A percentile compares a stretch with the other conserved stretches of the same genome.
These are phyloP conservation scores for Piedraia hortae DNA, from an alignment of 2,329 filamentous ascomycete species.

Conservation along the genomic window DNA sequence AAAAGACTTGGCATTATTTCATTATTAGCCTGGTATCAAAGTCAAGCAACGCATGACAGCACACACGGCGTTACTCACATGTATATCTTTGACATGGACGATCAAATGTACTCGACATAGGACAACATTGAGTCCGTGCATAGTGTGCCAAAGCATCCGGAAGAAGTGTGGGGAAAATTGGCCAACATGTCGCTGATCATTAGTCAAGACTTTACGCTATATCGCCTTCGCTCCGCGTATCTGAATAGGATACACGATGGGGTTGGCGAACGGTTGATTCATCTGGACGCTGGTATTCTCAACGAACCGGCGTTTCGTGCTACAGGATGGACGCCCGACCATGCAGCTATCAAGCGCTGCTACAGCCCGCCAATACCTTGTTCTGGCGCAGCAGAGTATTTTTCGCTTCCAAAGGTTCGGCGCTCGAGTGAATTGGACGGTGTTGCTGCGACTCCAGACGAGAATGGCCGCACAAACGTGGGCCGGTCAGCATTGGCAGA, in stretches of 20 bases:
- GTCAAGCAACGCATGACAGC: too few relatives aligned
- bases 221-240: conserved; percentile 57
- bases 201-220: conserved; percentile 36
- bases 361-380: conserved; percentile 71
- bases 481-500: conserved; percentile 26
- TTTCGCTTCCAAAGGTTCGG: conserved; percentile 28
- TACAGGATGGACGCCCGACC: conserved; percentile 51
- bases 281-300: conserved; percentile 49
- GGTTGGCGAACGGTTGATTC: conserved; percentile 60
- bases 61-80: too few relatives aligned
- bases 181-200: conserved; percentile 15
- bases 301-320: conserved; percentile 61
- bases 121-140: too few relatives aligned
- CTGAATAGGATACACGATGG: conserved; percentile 57
- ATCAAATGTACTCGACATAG: too few relatives aligned
- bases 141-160: too few relatives aligned
- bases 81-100: too few relatives aligned
- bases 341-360: conserved; percentile 50
- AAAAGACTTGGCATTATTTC: too few relatives aligned
- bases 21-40: too few relatives aligned
- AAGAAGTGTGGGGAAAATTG: too few relatives aligned
- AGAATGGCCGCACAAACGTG: conserved; percentile 11
- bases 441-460: conserved; percentile 29
- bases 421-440: conserved; percentile 8
- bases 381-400: conserved; percentile 50